Conservation (phyloP, 352 stramenopile species). For the Pilasporangium apinafurcum region DNA sequence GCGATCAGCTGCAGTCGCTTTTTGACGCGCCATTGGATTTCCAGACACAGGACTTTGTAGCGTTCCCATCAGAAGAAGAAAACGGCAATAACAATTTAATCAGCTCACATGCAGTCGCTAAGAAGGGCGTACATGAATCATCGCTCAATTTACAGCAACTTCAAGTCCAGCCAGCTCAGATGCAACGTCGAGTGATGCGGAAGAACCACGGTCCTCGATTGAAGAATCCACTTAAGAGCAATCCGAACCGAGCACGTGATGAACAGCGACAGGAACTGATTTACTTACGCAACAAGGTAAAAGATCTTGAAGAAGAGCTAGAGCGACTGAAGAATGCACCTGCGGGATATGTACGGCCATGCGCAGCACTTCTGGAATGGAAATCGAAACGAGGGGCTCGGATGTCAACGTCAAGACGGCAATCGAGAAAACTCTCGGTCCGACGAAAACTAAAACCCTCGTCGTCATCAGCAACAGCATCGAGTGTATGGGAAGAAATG, state of each 20-base stretch:
- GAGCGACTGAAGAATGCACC: constrained; percentile 6
- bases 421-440: not conserved
- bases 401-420: not conserved
- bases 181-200: no score
- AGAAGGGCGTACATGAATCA: no score
- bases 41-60: no score
- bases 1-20: no score
- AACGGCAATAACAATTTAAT: no score
- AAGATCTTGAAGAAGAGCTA: constrained; percentile 10
- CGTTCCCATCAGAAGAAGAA: no score
- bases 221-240: constrained; percentile 2
- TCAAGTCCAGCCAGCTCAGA: no score
- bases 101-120: no score
- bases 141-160: no score
- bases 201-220: no score
- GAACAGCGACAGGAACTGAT: constrained; percentile 11
- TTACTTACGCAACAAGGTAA: constrained; percentile 9
- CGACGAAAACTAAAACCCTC: not conserved
- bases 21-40: no score
- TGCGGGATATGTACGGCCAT: not conserved
- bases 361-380: not conserved
- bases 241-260: constrained; percentile 6
- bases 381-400: not conserved
- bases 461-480: not conserved
- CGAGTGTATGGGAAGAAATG: constrained; percentile 8